Percentiles rank a stretch among this genome's conserved stretches.
phyloP scores from a whole-genome alignment of 225 moss, liverwort and hornwort species.

The Marchantia paleacea region DNA sequence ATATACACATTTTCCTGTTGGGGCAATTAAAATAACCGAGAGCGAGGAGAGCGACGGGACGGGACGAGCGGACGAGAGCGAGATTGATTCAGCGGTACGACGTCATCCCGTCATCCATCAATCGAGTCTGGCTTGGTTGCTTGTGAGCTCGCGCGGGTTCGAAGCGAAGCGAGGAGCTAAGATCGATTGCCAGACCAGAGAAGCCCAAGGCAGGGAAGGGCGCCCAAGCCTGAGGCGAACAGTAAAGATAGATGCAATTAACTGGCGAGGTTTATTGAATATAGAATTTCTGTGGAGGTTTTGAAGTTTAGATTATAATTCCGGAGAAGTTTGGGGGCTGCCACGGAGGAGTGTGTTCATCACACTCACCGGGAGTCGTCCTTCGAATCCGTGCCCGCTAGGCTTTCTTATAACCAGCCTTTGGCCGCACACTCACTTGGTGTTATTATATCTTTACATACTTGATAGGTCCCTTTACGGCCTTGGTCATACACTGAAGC shows the following conservation, averaged over 20 bases:
- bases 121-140: background rate
- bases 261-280: slow-evolving; percentile 7
- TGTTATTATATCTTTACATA: slow-evolving; percentile 25
- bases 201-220: background rate
- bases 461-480: slow-evolving; percentile 31
- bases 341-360: slow-evolving; percentile 20
- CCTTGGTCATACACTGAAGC: slow-evolving; percentile 29
- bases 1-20: background rate
- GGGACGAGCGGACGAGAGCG: background rate
- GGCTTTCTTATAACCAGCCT: slow-evolving; percentile 25
- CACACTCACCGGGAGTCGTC: slow-evolving; percentile 16
- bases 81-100: slow-evolving; percentile 10
- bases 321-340: slow-evolving; percentile 22
- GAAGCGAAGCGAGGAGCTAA: background rate
- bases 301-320: slow-evolving; percentile 26
- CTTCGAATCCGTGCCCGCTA: slow-evolving; percentile 31
- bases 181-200: background rate
- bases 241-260: slow-evolving; percentile 3
- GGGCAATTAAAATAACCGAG: background rate
- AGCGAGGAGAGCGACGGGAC: background rate
- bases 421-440: slow-evolving; percentile 24
- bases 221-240: background rate
- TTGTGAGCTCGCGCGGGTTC: background rate
- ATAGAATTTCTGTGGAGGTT: slow-evolving; percentile 15
- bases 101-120: slow-evolving; percentile 14